Base-by-base conservation (phyloP, 2,329 filamentous ascomycete genomes). In the Rugonectria rugulosa region DNA sequence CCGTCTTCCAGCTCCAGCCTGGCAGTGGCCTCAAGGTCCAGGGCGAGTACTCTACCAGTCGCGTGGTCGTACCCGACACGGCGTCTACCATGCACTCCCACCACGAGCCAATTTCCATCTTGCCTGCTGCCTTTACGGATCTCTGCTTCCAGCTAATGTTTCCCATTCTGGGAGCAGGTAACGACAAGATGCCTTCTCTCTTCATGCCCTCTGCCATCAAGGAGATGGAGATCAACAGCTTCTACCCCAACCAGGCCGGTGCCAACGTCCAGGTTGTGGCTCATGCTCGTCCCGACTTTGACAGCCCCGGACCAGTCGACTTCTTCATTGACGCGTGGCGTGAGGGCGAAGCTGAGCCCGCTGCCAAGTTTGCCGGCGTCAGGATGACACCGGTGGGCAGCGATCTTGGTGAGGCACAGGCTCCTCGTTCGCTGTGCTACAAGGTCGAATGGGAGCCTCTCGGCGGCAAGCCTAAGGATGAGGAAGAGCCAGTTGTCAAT, bases 81-180 rank as follows among this genome's bases (percentile, higher is more conserved):
- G 68, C 68, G 1, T 59, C 68, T 1, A 59, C 68, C 1, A 83
- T 83, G 81, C 80, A 79, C 1, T 70, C 74, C 56, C 61, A 67
- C 1, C 72, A 75, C 41, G 78, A 84, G 60, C 71, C 75, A 3
- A 57, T 72, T 0, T 75, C 77, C 17, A 72, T 78, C 44, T 65
- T 82, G 6, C 79, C 81, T 26, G 76, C 81, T 0, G 70, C 77
- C 1, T 73, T 80, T 43, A 62, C 82, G 3, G 81, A 84, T 56
- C 64, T 74, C 7, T 67, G 79, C 48, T 68, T 79, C 14, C 78
- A 80, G 53, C 66, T 75, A 6, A 66, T 70, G 0, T 74, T 77
- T 20, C 64, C 74, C 2, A 73, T 75, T 5, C 66, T 77, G 3
- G 75, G 74, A 3, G 73, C 72, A 6, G 72, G 72, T 0, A 52